A percentile compares a stretch with the other conserved stretches of the same genome.
These are phyloP conservation scores for Carex kokanica DNA, from an alignment of 176 grass and related monocot genomes.

Conservation along the genomic window DNA sequence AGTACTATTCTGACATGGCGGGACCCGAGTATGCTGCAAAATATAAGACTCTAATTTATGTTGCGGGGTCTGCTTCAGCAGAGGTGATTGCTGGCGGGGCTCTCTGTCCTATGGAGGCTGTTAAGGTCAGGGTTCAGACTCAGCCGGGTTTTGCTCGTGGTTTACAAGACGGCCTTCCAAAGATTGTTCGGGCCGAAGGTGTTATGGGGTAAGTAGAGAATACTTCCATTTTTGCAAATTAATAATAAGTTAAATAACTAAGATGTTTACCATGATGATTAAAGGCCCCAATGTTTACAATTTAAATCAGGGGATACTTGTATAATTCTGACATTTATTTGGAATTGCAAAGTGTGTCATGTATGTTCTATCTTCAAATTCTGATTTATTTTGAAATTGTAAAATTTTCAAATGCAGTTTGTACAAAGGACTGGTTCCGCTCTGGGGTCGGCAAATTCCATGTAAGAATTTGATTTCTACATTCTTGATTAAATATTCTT, in stretches of 20 bases:
- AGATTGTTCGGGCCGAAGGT: constrained; percentile 72
- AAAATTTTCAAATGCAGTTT: constrained; percentile 43
- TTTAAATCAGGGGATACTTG: not conserved
- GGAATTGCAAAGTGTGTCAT: not conserved
- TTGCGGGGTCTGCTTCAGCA: constrained; percentile 66
- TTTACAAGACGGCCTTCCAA: constrained; percentile 66
- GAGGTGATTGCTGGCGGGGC: constrained; percentile 68
- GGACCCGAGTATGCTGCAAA: constrained; percentile 58
- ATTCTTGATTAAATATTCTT: not conserved
- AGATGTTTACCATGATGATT: not conserved
- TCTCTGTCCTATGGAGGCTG: constrained; percentile 82
- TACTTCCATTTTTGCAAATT: not conserved
- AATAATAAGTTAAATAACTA: not conserved
- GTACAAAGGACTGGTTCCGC: constrained; percentile 80
- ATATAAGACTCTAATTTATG: constrained; percentile 81
- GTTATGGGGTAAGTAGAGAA: constrained; percentile 47
- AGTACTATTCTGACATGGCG: constrained; percentile 61
- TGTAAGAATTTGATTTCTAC: constrained; percentile 39
- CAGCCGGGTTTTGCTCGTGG: constrained; percentile 65
- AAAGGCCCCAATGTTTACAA: not conserved
- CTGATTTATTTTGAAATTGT: not conserved
- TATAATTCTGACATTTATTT: not conserved
- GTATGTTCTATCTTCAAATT: not conserved
- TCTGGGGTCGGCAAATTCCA: constrained; percentile 76
- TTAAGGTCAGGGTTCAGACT: constrained; percentile 75